Conservation (phyloP, 805 yeast species). For the Candida tibetensis region DNA sequence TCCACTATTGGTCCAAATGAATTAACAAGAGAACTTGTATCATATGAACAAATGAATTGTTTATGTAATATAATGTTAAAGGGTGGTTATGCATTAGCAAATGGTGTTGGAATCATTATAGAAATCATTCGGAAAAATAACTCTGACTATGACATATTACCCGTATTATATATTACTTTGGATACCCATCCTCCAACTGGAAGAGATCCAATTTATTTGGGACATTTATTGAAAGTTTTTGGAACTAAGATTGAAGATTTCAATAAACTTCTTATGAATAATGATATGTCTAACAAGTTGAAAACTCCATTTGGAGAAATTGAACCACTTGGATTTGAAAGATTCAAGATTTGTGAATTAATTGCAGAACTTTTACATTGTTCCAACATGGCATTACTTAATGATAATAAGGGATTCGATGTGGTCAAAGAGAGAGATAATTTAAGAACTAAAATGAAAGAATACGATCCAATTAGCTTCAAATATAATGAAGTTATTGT, state of each 20-base stretch:
- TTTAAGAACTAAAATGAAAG: conserved; percentile 38
- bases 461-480: conserved; percentile 42
- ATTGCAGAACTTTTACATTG: conserved; percentile 47
- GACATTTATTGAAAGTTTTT: conserved; percentile 41
- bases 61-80: conserved; percentile 41
- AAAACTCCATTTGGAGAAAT: conserved; percentile 28
- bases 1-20: conserved; percentile 48
- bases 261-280: conserved; percentile 31
- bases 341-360: conserved; percentile 46
- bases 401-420: conserved; percentile 43
- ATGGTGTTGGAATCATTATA: conserved; percentile 47
- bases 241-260: conserved; percentile 37
- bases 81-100: conserved; percentile 47
- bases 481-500: conserved; percentile 44
- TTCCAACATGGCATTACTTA: conserved; percentile 45
- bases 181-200: conserved; percentile 49
- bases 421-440: conserved; percentile 39
- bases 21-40: conserved; percentile 43
- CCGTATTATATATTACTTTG: conserved; percentile 42
- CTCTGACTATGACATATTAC: conserved; percentile 45
- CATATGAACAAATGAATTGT: conserved; percentile 32
- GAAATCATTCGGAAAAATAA: conserved; percentile 46
- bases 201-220: conserved; percentile 46
- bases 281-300: conserved; percentile 16
- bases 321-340: conserved; percentile 44